Evolutionary conservation across 257 asterid species (phyloP), one percentile per base, ranked within the genome.

Genomic region (Handroanthus guayacan): DNA sequence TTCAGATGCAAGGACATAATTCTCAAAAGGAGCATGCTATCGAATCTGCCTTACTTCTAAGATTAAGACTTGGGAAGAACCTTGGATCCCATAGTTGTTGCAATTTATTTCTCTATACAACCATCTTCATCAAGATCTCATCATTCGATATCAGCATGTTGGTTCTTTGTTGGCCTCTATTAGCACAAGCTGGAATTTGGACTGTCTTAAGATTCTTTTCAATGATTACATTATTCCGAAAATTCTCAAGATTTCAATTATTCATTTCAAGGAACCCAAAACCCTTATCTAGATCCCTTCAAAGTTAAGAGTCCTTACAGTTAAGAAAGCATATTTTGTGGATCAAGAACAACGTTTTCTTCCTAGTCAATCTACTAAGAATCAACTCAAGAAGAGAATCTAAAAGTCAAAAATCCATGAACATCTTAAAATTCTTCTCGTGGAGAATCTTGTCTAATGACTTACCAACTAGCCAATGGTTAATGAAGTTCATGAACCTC

Each of bases 71-170:
- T 31, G 17, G 43, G 16, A 25, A 0, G n/a, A 25, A 1, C 66
- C 66, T 1, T 60, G 44, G 44, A 34, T 60, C 31, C 1, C 1
- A 25, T 9, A 16, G 44, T 10, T 56, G 0, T 1, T 8, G 5
- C 8, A 1, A 5, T 41, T 41, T 8, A 5, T 8, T 3, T 4
- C 5, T 2, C 0, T 10, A 25, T 0, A 25, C 31, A 25, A 1
- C 31, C 31, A 25, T 1, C 31, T 25, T 25, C 31, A 25, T 25
- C 34, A 56, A 8, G 5, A 56, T 37, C 8, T 7, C 3, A 1
- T 5, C 0, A 2, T 1, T 3, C 2, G 14, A 0, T 3, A 2
- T 0, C 3, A 8, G 16, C 11, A 0, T 6, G 7, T 0, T 60
- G 0, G n/a, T 7, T 25, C 31, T 25, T 25, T 25, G 31, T 0